phyloP scores from a whole-genome alignment of 768 basidiomycete genomes.

The Leucocoprinus leucothites region DNA sequence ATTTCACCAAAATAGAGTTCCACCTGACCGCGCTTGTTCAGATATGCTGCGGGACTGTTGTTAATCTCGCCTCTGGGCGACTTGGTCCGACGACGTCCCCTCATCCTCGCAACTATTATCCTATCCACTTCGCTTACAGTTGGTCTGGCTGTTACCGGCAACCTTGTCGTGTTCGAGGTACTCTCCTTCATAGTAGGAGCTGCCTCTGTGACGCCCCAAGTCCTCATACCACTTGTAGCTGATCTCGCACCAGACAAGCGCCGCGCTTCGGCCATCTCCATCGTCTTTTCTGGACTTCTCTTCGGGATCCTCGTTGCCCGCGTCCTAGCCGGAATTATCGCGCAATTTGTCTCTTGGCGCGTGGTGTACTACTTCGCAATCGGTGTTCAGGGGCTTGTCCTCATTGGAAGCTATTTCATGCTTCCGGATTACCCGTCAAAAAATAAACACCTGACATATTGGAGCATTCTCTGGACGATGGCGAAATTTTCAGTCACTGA shows the following conservation, averaged over 20 bases:
- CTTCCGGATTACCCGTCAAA: conserved; percentile 87
- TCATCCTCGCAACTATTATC: conserved; percentile 58
- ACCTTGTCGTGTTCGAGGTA: conserved; percentile 57
- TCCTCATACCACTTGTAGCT: conserved; percentile 74
- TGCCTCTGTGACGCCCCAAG: conserved; percentile 70
- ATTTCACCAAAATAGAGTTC: neutral
- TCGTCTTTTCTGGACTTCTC: conserved; percentile 65
- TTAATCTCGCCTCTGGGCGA: conserved; percentile 83
- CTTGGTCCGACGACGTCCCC: conserved; percentile 69
- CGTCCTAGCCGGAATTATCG: conserved; percentile 72
- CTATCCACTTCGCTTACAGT: conserved; percentile 60
- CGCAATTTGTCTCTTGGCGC: conserved; percentile 67
- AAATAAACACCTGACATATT: conserved; percentile 62
- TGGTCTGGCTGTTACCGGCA: conserved; percentile 63
- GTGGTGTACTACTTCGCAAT: conserved; percentile 79
- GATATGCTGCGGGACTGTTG: conserved; percentile 71
- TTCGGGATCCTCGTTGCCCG: conserved; percentile 74
- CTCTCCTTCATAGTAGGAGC: conserved; percentile 72
- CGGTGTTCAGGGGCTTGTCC: conserved; percentile 60
- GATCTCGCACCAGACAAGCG: conserved; percentile 77
- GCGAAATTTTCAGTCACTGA: conserved; percentile 73
- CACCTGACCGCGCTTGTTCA: conserved; percentile 18
- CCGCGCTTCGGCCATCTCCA: conserved; percentile 72
- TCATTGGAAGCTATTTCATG: conserved; percentile 55
- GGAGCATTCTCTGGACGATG: conserved; percentile 72